A percentile compares a stretch with the other conserved stretches of the same genome.
phyloP scores from a whole-genome alignment of 495 filamentous ascomycete genomes.

The Penicillium salamii region DNA sequence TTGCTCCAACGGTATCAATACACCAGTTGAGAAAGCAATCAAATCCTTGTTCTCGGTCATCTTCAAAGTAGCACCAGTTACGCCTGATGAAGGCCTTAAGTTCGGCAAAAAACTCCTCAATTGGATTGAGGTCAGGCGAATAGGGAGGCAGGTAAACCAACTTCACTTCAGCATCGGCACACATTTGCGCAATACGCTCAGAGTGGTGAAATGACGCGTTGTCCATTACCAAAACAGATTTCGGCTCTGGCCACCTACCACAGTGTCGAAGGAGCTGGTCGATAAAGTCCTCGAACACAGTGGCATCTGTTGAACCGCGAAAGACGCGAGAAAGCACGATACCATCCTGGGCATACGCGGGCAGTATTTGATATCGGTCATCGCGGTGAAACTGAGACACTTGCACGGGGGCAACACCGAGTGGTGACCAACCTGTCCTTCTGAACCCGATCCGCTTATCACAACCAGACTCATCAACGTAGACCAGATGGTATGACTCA shows the following conservation, averaged over 20 bases:
- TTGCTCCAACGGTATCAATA: not conserved
- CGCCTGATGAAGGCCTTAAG: conserved; percentile 12
- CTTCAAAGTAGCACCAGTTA: not conserved
- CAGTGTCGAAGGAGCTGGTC: conserved; percentile 32
- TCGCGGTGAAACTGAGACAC: conserved; percentile 26
- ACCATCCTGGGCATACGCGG: conserved; percentile 33
- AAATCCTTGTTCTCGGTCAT: not conserved
- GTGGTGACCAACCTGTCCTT: conserved; percentile 25
- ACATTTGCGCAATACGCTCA: not conserved
- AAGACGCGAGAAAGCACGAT: conserved; percentile 27
- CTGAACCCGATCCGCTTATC: conserved; percentile 26
- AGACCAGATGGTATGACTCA: conserved; percentile 30
- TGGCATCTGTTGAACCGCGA: conserved; percentile 29
- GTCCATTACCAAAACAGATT: not conserved
- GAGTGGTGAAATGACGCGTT: not conserved
- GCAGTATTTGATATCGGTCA: conserved; percentile 36
- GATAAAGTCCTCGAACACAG: conserved; percentile 36
- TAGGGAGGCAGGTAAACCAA: conserved; percentile 13
- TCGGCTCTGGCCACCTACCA: conserved; percentile 30
- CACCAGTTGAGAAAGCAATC: not conserved
- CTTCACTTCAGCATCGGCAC: conserved; percentile 23
- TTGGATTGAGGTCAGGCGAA: conserved; percentile 2
- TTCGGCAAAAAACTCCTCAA: conserved; percentile 12
- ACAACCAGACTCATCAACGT: conserved; percentile 31
- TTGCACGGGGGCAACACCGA: conserved; percentile 26